These are phyloP conservation scores for Hypholoma fasciculare DNA, from an alignment of 768 basidiomycete species.

Conservation along the genomic window DNA sequence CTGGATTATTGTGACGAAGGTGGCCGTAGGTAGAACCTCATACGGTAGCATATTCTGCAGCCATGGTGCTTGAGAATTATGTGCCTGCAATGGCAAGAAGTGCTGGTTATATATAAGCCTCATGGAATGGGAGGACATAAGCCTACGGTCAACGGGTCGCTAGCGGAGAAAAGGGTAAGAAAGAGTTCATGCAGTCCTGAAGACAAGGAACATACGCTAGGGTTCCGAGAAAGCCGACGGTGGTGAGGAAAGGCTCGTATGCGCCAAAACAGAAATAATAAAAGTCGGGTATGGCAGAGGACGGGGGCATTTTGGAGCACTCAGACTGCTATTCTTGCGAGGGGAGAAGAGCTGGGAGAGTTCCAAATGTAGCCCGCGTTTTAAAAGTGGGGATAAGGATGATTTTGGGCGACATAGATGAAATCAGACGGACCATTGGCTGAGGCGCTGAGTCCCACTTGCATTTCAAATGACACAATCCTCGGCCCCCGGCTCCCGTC, in stretches of 20 bases:
- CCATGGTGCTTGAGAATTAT: constrained; percentile 80
- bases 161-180: constrained; percentile 20
- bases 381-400: constrained; percentile 7
- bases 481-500: background rate
- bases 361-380: background rate
- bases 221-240: constrained; percentile 66
- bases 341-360: constrained; percentile 4
- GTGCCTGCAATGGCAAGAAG: constrained; percentile 43
- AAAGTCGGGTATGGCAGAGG: constrained; percentile 68
- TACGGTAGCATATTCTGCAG: constrained; percentile 46
- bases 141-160: constrained; percentile 65
- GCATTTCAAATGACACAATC: background rate
- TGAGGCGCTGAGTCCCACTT: background rate
- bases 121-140: background rate
- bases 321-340: constrained; percentile 7
- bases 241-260: constrained; percentile 71
- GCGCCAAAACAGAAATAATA: constrained; percentile 76
- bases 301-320: constrained; percentile 35
- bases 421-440: background rate
- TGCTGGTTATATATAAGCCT: background rate
- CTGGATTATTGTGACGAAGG: constrained; percentile 70
- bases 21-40: constrained; percentile 53
- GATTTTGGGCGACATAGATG: background rate
- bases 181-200: constrained; percentile 6
- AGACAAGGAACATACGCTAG: constrained; percentile 36